These are phyloP conservation scores for Fibroporia radiculosa DNA, from an alignment of 768 basidiomycete species.

Conservation along the genomic window DNA sequence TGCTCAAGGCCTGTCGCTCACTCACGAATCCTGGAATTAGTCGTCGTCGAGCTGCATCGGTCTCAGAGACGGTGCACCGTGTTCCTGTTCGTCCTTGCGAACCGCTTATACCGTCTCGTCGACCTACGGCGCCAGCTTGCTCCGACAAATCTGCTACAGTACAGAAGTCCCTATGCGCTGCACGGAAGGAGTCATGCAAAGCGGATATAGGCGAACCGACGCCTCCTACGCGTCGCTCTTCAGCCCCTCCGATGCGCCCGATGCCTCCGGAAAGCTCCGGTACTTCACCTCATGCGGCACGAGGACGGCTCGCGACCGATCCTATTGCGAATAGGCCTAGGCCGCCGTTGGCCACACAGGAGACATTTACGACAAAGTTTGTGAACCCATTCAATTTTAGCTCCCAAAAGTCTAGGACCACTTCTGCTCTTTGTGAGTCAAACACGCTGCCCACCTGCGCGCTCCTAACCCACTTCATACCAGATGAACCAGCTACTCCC, in stretches of 20 bases:
- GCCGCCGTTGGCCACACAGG: not conserved
- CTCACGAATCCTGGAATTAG: not conserved
- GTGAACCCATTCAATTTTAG: constrained; percentile 13
- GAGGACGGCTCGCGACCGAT: not conserved
- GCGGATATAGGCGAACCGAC: not conserved
- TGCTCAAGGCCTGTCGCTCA: not conserved
- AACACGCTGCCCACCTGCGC: not conserved
- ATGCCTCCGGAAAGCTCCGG: not conserved
- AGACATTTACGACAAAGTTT: constrained; percentile 8
- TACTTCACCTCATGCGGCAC: not conserved
- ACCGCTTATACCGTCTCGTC: not conserved
- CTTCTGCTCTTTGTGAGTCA: not conserved
- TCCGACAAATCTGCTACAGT: not conserved
- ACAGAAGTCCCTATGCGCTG: not conserved
- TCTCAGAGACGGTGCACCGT: too few relatives aligned
- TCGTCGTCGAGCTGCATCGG: not conserved
- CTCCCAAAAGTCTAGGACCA: not conserved
- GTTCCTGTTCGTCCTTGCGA: not conserved
- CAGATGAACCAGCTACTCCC: not conserved
- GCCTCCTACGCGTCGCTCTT: not conserved
- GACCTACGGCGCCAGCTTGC: not conserved
- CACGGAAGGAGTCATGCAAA: not conserved
- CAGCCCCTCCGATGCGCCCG: not conserved
- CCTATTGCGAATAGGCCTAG: not conserved
- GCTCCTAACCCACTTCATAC: not conserved